These are phyloP conservation scores for Fusarium duplospermum DNA, from an alignment of 2,329 filamentous ascomycete species.

Conservation along the genomic window DNA sequence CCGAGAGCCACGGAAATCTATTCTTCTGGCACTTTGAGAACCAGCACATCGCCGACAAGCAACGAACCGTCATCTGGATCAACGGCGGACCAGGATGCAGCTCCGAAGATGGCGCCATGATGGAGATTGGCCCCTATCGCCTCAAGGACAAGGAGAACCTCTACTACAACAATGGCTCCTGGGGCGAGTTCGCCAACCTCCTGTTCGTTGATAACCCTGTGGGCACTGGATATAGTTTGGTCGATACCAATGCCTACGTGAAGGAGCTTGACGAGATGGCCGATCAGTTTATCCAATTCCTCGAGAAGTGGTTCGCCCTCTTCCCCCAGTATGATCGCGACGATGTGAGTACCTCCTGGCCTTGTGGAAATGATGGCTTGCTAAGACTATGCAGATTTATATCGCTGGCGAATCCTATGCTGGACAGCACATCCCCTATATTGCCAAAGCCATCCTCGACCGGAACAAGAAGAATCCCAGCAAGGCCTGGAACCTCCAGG, in stretches of 20 bases:
- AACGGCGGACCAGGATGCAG: conserved; percentile 98
- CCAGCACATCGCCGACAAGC: conserved; percentile 90
- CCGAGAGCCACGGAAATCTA: conserved; percentile 88
- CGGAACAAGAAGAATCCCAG: conserved; percentile 76
- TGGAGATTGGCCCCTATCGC: conserved; percentile 95
- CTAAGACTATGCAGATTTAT: conserved; percentile 74
- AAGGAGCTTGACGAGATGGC: conserved; percentile 91
- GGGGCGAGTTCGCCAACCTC: conserved; percentile 98
- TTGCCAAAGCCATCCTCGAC: conserved; percentile 89
- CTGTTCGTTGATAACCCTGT: conserved; percentile 98
- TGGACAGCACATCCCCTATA: conserved; percentile 96
- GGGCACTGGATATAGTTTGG: conserved; percentile 96
- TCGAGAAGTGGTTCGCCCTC: conserved; percentile 90
- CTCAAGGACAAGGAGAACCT: conserved; percentile 79
- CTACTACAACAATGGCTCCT: conserved; percentile 89
- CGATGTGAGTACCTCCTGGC: conserved; percentile 75
- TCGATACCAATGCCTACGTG: conserved; percentile 87
- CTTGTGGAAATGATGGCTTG: neutral
- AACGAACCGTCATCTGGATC: conserved; percentile 94
- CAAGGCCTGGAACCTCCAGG: conserved; percentile 78
- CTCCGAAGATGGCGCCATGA: conserved; percentile 95
- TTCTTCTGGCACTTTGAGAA: conserved; percentile 99
- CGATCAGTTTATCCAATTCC: conserved; percentile 84
- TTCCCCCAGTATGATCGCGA: conserved; percentile 94
- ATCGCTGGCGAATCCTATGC: conserved; percentile 97